These are phyloP conservation scores for Azolla pinnata DNA, from an alignment of 75 land plant genomes.

Conservation along the genomic window DNA sequence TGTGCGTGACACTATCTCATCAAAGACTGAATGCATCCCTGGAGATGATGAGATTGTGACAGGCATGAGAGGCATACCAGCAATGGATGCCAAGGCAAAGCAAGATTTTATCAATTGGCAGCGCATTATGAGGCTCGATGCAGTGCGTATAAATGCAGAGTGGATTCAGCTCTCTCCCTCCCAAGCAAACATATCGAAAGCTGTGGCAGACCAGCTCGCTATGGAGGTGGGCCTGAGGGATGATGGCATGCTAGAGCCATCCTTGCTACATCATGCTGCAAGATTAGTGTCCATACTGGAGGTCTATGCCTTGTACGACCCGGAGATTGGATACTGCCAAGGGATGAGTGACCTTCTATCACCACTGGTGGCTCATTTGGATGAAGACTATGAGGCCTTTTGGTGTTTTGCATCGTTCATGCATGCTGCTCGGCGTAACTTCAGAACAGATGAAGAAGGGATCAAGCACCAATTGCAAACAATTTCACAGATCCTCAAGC, in stretches of 20 bases:
- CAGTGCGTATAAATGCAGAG: conserved; percentile 65
- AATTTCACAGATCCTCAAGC: conserved; percentile 53
- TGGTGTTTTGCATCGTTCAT: conserved; percentile 75
- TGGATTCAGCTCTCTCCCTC: conserved; percentile 53
- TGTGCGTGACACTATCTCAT: background rate
- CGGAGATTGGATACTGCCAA: conserved; percentile 82
- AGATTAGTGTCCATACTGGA: conserved; percentile 67
- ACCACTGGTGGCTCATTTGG: conserved; percentile 63
- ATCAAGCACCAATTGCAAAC: conserved; percentile 56
- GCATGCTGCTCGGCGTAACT: conserved; percentile 40
- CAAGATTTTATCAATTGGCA: conserved; percentile 81
- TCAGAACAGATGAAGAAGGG: conserved; percentile 72
- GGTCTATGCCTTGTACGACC: conserved; percentile 77
- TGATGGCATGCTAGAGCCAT: conserved; percentile 74
- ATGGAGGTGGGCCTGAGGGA: conserved; percentile 53
- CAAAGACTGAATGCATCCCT: background rate
- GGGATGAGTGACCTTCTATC: conserved; percentile 93
- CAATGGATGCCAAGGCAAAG: conserved; percentile 3
- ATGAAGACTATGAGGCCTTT: conserved; percentile 72
- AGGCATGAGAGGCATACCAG: background rate
- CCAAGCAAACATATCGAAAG: conserved; percentile 50
- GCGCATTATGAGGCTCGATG: conserved; percentile 75
- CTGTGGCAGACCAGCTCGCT: conserved; percentile 32
- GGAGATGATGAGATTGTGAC: no score
- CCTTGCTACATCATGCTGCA: conserved; percentile 61